These are phyloP conservation scores for Lepiota subincarnata DNA, from an alignment of 768 basidiomycete species.

Conservation along the genomic window DNA sequence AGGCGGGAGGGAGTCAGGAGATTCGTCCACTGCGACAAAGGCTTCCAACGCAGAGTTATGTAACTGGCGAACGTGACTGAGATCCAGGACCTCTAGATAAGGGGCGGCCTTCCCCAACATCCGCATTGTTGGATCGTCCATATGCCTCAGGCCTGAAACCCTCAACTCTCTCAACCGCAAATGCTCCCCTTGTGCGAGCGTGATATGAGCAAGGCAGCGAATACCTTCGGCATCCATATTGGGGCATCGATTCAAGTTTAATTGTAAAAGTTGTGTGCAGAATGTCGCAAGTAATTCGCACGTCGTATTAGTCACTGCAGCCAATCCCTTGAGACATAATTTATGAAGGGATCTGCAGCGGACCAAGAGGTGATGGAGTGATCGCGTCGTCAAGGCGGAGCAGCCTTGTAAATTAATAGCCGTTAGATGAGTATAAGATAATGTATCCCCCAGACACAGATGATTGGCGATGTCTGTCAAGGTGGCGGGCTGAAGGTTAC, in stretches of 20 bases:
- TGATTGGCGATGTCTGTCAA: slow-evolving; percentile 51
- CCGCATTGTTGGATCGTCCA: slow-evolving; percentile 59
- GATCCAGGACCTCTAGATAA: slow-evolving; percentile 72
- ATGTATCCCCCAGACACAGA: slow-evolving; percentile 42
- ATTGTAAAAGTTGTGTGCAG: slow-evolving; percentile 49
- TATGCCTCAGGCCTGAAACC: slow-evolving; percentile 61
- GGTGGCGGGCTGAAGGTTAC: slow-evolving; percentile 41
- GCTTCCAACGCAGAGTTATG: slow-evolving; percentile 75
- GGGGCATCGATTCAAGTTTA: slow-evolving; percentile 71
- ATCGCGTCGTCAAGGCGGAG: slow-evolving; percentile 53
- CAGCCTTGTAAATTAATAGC: slow-evolving; percentile 73
- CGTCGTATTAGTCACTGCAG: slow-evolving; percentile 68
- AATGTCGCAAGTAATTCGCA: slow-evolving; percentile 61
- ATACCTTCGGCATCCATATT: slow-evolving; percentile 68
- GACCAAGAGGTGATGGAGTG: slow-evolving; percentile 66
- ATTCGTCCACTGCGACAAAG: slow-evolving; percentile 54
- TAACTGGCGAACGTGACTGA: slow-evolving; percentile 67
- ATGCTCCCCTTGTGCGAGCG: slow-evolving; percentile 40
- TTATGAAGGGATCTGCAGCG: slow-evolving; percentile 56
- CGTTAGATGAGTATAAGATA: slow-evolving; percentile 64
- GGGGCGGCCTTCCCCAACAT: slow-evolving; percentile 66
- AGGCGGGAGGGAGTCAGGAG: slow-evolving; percentile 26
- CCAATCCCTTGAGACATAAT: slow-evolving; percentile 65
- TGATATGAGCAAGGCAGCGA: slow-evolving; percentile 39
- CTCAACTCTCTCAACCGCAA: slow-evolving; percentile 60